Base-by-base conservation (phyloP, 345 rosid species). In the Salix brachista region DNA sequence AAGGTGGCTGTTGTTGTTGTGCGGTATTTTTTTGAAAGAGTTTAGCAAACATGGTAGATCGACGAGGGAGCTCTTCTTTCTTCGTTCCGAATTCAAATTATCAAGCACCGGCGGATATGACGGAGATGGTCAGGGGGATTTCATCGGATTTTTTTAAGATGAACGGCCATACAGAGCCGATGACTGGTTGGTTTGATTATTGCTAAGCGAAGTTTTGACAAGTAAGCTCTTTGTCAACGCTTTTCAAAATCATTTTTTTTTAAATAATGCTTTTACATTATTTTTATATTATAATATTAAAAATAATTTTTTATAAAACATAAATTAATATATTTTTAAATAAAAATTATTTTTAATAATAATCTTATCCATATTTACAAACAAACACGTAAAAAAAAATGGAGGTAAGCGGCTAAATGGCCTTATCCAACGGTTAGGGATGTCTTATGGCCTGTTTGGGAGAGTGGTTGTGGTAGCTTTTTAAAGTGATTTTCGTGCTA, bases 41-140 rank as follows among this genome's bases (percentile, higher is more conserved):
- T 74, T 84, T 89, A 75, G 87, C 26, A 78, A 90, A 83, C 94
- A 89, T 87, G 76, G 84, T 80, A 25, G 28, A 58, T 58, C 28
- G 62, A 58, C 62, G 62, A 58, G 62, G 28, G 26, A n/a, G 62
- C 14, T 58, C 14, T 9, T 56, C 28, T n/a, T 23, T n/a, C 5
- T 58, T 58, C 62, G 62, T n/a, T 54, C 70, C n/a, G n/a, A 28
- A 30, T 64, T 28, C 28, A 39, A 70, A 37, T 64, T 28, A 6
- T 42, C 12, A 58, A n/a, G 28, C 4, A 58, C n/a, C 54, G 19
- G 16, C 4, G n/a, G 3, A 32, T 30, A 54, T 34, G 65, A 56
- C 21, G 61, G 67, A 34, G 37, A 60, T 26, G 69, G 42, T 73
- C 17, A 25, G 19, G 5, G 44, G 70, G 41, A 4, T 67, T 67